A percentile compares a stretch with the other conserved stretches of the same genome.
Evolutionary conservation across 139 green algal genomes (phyloP).

Genomic region (Diplosphaera chodatii): DNA sequence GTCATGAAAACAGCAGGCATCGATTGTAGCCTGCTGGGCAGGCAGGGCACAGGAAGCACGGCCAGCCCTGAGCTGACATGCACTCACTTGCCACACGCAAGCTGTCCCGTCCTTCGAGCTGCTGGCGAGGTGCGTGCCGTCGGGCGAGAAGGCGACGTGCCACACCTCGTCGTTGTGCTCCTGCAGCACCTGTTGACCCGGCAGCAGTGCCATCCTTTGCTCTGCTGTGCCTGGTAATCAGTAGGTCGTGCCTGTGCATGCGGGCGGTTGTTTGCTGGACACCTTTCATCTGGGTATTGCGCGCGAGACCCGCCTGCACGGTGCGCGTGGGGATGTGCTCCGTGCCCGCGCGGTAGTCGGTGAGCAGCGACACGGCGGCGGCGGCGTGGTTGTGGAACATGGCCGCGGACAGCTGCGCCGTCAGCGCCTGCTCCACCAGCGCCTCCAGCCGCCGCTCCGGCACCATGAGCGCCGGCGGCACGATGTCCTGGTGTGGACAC

Average conservation of each 20-base stretch:
- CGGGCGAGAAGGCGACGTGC: slow-evolving; percentile 82
- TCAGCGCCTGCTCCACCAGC: slow-evolving; percentile 69
- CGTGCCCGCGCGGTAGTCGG: slow-evolving; percentile 60
- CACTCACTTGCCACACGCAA: slow-evolving; percentile 61
- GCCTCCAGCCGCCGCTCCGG: slow-evolving; percentile 62
- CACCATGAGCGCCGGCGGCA: slow-evolving; percentile 55
- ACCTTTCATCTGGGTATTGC: neutral
- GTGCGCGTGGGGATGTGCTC: slow-evolving; percentile 65
- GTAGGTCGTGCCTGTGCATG: slow-evolving; percentile 1
- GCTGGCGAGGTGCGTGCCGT: slow-evolving; percentile 66
- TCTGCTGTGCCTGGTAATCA: slow-evolving; percentile 3
- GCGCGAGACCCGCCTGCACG: slow-evolving; percentile 36
- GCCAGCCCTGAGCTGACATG: too few relatives aligned
- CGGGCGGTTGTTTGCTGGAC: slow-evolving; percentile 1
- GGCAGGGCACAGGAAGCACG: too few relatives aligned
- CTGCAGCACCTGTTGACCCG: slow-evolving; percentile 49
- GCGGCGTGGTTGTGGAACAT: slow-evolving; percentile 57
- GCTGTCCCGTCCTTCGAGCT: slow-evolving; percentile 65
- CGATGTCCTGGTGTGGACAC: slow-evolving; percentile 27
- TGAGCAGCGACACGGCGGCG: slow-evolving; percentile 49
- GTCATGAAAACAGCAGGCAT: too few relatives aligned
- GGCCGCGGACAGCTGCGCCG: slow-evolving; percentile 44
- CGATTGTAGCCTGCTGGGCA: too few relatives aligned
- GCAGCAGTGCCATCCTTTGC: neutral
- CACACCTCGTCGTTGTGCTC: slow-evolving; percentile 88